Conservation (phyloP, 257 asterid species). For the Perilla frutescens region DNA sequence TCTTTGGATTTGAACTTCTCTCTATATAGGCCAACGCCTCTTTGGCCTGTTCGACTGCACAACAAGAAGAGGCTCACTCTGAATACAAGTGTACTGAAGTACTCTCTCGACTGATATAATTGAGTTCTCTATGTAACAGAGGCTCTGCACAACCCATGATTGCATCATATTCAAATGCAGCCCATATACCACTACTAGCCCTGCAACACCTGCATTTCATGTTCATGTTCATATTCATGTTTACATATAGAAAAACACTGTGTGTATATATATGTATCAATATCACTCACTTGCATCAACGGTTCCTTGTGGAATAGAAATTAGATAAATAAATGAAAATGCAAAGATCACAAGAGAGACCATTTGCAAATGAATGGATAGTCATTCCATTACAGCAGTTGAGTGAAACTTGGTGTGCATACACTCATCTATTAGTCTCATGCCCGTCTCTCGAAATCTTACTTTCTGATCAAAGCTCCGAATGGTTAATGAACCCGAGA, state of each 20-base stretch:
- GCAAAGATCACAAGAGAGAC: constrained; percentile 73
- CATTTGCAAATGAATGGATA: constrained; percentile 77
- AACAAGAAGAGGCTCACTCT: constrained; percentile 71
- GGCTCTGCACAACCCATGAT: constrained; percentile 68
- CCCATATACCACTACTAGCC: constrained; percentile 88
- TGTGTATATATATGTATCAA: no score
- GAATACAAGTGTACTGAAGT: constrained; percentile 69
- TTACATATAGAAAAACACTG: no score
- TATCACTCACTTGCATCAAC: constrained; percentile 59
- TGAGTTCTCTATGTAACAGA: constrained; percentile 73
- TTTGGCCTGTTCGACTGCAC: constrained; percentile 66
- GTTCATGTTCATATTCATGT: no score
- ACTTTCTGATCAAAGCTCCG: constrained; percentile 76
- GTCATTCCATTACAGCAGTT: constrained; percentile 89
- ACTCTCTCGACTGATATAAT: constrained; percentile 91
- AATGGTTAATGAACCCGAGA: constrained; percentile 84
- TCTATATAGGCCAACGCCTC: constrained; percentile 67
- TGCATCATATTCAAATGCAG: constrained; percentile 69
- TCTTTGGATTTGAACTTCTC: constrained; percentile 65
- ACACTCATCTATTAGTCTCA: constrained; percentile 78
- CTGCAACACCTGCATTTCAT: constrained; percentile 47
- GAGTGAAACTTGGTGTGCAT: constrained; percentile 76
- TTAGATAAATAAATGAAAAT: constrained; percentile 66
- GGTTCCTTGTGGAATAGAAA: constrained; percentile 76
- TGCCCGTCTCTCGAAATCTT: constrained; percentile 64